These are phyloP conservation scores for Arabis hirsuta DNA, from an alignment of 345 rosid species.

Conservation along the genomic window DNA sequence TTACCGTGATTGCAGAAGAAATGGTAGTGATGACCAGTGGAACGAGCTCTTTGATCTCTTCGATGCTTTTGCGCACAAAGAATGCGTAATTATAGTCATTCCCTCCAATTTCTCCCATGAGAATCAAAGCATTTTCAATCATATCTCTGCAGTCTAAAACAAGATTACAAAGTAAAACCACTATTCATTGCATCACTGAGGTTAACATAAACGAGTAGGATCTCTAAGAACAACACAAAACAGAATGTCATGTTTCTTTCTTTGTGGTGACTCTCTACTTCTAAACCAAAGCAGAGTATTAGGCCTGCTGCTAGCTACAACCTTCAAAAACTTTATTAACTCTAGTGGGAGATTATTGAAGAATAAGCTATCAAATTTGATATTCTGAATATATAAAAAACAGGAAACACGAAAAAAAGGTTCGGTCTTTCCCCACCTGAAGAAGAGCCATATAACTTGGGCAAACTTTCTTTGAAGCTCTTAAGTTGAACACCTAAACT, in stretches of 20 bases:
- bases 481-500: constrained; percentile 51
- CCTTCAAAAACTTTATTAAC: neutral
- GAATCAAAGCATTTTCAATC: constrained; percentile 48
- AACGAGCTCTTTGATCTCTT: constrained; percentile 42
- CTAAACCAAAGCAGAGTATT: neutral
- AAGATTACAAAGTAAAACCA: neutral
- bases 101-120: constrained; percentile 68
- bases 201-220: neutral
- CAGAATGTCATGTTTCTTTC: neutral
- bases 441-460: constrained; percentile 44
- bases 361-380: neutral
- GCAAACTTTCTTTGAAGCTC: constrained; percentile 48
- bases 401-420: neutral
- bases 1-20: constrained; percentile 48
- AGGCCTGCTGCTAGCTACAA: neutral
- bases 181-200: no score
- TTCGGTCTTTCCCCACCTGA: constrained; percentile 30
- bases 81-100: constrained; percentile 52
- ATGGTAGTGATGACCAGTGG: constrained; percentile 46
- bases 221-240: constrained; percentile 17
- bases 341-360: constrained; percentile 1
- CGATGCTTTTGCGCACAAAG: constrained; percentile 5
- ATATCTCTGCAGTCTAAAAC: constrained; percentile 40
- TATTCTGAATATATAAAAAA: neutral
- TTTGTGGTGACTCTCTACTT: no score